These are phyloP conservation scores for Inonotus hispidus DNA, from an alignment of 1,284 basidiomycete species.

Conservation along the genomic window DNA sequence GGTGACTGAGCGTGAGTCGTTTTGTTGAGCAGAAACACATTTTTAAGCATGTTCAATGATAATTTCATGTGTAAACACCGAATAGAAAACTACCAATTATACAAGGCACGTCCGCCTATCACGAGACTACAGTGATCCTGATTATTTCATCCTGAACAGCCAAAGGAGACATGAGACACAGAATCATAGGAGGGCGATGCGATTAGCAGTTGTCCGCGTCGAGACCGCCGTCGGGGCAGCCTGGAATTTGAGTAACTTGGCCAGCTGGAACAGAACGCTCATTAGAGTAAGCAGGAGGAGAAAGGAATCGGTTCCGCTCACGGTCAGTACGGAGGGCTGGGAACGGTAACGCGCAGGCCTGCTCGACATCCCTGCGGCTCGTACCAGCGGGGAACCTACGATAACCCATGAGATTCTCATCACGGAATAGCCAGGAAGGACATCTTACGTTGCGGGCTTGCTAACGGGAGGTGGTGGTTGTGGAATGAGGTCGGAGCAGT, in stretches of 20 bases:
- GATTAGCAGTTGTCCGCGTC: slow-evolving; percentile 16
- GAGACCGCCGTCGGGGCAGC: slow-evolving; percentile 14
- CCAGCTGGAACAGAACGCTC: slow-evolving; percentile 4
- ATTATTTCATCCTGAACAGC: not conserved
- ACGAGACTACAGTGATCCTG: not conserved
- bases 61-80: not conserved
- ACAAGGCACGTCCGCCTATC: not conserved
- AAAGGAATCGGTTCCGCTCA: not conserved
- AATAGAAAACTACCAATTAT: not conserved
- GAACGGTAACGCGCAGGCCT: slow-evolving; percentile 16
- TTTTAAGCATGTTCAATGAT: not conserved
- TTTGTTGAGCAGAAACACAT: not conserved
- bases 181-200: not conserved
- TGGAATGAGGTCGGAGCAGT: slow-evolving; percentile 21
- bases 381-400: slow-evolving; percentile 19
- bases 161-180: not conserved
- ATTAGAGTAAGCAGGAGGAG: not conserved
- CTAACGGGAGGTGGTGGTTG: slow-evolving; percentile 4
- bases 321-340: slow-evolving; percentile 14
- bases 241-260: slow-evolving; percentile 13
- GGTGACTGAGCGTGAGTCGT: not conserved
- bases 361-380: slow-evolving; percentile 12
- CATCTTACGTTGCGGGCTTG: slow-evolving; percentile 15
- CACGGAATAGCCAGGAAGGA: not conserved
- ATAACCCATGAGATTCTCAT: not conserved